Evolutionary conservation across 1,139 yeast genomes (phyloP).

Genomic region (Candida albicans): DNA sequence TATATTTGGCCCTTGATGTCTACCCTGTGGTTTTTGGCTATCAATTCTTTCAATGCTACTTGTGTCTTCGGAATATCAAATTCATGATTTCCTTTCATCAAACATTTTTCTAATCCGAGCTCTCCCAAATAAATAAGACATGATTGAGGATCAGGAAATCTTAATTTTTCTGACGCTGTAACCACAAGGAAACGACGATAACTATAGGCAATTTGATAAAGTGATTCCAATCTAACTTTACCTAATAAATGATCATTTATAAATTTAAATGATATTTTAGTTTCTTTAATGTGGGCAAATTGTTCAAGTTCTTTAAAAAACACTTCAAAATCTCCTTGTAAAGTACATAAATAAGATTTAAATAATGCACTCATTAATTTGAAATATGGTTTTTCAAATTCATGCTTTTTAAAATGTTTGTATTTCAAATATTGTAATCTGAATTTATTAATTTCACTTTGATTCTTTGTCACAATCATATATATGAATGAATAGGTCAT

Average conservation of each 20-base stretch:
- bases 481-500: conserved; percentile 75
- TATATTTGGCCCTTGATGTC: conserved; percentile 90
- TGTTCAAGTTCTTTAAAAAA: conserved; percentile 46
- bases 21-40: conserved; percentile 36
- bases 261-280: conserved; percentile 27
- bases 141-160: conserved; percentile 31
- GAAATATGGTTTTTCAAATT: conserved; percentile 21
- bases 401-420: conserved; percentile 19
- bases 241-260: conserved; percentile 44
- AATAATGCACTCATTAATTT: conserved; percentile 26
- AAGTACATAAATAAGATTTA: conserved; percentile 21
- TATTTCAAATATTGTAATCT: conserved; percentile 20
- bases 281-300: conserved; percentile 17
- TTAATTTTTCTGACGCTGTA: conserved; percentile 49
- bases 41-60: not conserved
- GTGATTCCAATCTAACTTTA: conserved; percentile 61
- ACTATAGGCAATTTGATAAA: conserved; percentile 58
- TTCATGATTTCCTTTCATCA: not conserved
- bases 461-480: conserved; percentile 73
- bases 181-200: conserved; percentile 55
- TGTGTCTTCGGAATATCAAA: not conserved
- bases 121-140: conserved; percentile 38
- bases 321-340: conserved; percentile 50
- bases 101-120: conserved; percentile 32
- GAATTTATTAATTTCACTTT: conserved; percentile 45